These are phyloP conservation scores for Neofusicoccum laricinum DNA, from an alignment of 2,329 filamentous ascomycete species.

Conservation along the genomic window DNA sequence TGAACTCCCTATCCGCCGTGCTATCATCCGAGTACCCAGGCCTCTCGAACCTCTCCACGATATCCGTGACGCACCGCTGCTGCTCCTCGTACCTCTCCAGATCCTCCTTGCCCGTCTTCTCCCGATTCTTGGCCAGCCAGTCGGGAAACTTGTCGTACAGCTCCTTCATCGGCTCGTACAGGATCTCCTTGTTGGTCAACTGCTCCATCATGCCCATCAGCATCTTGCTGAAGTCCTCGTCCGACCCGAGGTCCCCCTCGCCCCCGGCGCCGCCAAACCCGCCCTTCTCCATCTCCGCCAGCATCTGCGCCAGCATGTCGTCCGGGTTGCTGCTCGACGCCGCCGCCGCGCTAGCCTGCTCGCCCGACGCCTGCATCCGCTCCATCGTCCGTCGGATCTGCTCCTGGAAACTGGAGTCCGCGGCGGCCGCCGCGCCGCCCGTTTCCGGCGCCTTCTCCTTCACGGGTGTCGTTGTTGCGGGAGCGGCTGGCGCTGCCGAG, in stretches of 20 bases:
- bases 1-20: slow-evolving; percentile 78
- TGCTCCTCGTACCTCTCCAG: slow-evolving; percentile 79
- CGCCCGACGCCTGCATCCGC: slow-evolving; percentile 86
- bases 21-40: slow-evolving; percentile 79
- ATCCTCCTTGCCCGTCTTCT: slow-evolving; percentile 64
- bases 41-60: slow-evolving; percentile 85
- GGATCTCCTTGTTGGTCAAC: slow-evolving; percentile 94
- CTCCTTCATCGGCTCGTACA: slow-evolving; percentile 99
- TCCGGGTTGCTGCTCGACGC: slow-evolving; percentile 58
- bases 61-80: slow-evolving; percentile 74
- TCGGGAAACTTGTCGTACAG: slow-evolving; percentile 85
- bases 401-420: slow-evolving; percentile 78
- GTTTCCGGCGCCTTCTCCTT: slow-evolving; percentile 20
- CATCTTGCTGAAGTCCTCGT: slow-evolving; percentile 92
- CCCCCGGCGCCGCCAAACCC: slow-evolving; percentile 52
- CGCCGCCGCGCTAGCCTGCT: slow-evolving; percentile 76
- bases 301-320: slow-evolving; percentile 85
- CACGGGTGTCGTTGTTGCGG: slow-evolving; percentile 11
- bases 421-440: slow-evolving; percentile 31
- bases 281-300: slow-evolving; percentile 78
- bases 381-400: slow-evolving; percentile 94
- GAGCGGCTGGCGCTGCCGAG: slow-evolving; percentile 20
- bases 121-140: slow-evolving; percentile 79
- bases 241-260: slow-evolving; percentile 47
- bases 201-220: slow-evolving; percentile 99